Conservation (phyloP, 192 early-diverging fungal genomes). For the Helicostylum pulchrum region DNA sequence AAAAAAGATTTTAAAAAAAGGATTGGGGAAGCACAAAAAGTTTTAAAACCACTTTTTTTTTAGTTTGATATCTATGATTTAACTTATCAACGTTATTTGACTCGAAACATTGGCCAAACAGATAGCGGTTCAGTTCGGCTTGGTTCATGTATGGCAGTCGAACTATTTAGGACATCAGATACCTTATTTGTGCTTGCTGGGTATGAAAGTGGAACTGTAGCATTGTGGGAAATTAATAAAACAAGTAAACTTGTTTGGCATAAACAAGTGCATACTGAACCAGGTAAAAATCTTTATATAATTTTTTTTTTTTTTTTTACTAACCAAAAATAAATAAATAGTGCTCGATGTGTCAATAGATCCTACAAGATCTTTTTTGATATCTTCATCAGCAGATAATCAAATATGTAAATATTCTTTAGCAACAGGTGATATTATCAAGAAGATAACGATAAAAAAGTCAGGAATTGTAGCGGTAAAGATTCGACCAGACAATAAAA, state of each 20-base stretch:
- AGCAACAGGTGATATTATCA: slow-evolving; percentile 8
- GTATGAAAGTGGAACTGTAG: slow-evolving; percentile 14
- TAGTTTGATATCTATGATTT: slow-evolving; percentile 37
- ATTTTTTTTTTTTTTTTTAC: not conserved
- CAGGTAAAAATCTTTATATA: slow-evolving; percentile 7
- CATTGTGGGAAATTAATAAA: slow-evolving; percentile 14
- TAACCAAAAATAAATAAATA: slow-evolving; percentile 1
- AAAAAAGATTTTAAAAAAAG: no score
- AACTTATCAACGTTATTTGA: not conserved
- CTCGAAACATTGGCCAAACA: slow-evolving; percentile 9
- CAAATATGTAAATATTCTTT: slow-evolving; percentile 20
- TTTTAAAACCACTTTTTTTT: not conserved
- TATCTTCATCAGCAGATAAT: slow-evolving; percentile 26
- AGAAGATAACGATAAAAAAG: slow-evolving; percentile 24
- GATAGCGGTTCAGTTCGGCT: not conserved
- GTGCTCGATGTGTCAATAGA: slow-evolving; percentile 19
- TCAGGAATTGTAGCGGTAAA: slow-evolving; percentile 24
- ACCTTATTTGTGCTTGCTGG: slow-evolving; percentile 12
- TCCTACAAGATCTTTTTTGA: not conserved
- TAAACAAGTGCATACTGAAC: slow-evolving; percentile 18
- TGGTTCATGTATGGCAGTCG: slow-evolving; percentile 30
- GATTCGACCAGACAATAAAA: slow-evolving; percentile 33
- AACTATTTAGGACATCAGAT: slow-evolving; percentile 6
- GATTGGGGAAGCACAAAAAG: not conserved
- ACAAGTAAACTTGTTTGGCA: slow-evolving; percentile 14